A percentile compares a stretch with the other conserved stretches of the same genome.
phyloP scores from a whole-genome alignment of 371 early-diverging fungal species.

The Mortierella sp. region DNA sequence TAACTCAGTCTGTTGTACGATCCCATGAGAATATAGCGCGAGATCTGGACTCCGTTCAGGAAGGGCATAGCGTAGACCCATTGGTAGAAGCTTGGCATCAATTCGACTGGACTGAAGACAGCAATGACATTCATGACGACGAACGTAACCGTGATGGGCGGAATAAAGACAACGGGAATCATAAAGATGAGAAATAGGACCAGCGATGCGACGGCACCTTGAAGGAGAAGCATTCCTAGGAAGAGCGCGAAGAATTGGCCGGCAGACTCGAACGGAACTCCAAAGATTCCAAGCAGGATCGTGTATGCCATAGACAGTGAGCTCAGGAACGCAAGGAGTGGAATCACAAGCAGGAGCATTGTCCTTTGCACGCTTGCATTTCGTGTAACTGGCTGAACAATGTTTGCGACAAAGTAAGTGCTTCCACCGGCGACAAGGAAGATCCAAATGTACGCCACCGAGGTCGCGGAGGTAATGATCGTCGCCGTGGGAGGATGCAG shows the following conservation, averaged over 20 bases:
- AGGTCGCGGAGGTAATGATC: conserved; percentile 40
- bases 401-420: conserved; percentile 37
- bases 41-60: conserved; percentile 47
- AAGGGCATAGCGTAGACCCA: conserved; percentile 53
- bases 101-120: conserved; percentile 36
- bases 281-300: conserved; percentile 34
- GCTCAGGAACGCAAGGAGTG: conserved; percentile 28
- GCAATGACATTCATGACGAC: conserved; percentile 54
- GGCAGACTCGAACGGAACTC: conserved; percentile 31
- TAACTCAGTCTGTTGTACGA: conserved; percentile 34
- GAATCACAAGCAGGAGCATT: conserved; percentile 24
- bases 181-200: conserved; percentile 43
- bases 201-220: conserved; percentile 36
- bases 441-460: conserved; percentile 49
- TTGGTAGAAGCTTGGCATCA: conserved; percentile 43
- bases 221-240: conserved; percentile 34
- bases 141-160: conserved; percentile 33
- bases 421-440: conserved; percentile 43
- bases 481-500: conserved; percentile 35
- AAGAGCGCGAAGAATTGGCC: conserved; percentile 43
- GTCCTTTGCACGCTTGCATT: conserved; percentile 22
- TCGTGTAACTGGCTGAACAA: conserved; percentile 26
- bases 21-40: conserved; percentile 34
- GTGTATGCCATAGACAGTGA: conserved; percentile 37
- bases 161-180: conserved; percentile 37